Conservation (phyloP, 1,139 yeast species). For the Diutina scorzettiae region DNA sequence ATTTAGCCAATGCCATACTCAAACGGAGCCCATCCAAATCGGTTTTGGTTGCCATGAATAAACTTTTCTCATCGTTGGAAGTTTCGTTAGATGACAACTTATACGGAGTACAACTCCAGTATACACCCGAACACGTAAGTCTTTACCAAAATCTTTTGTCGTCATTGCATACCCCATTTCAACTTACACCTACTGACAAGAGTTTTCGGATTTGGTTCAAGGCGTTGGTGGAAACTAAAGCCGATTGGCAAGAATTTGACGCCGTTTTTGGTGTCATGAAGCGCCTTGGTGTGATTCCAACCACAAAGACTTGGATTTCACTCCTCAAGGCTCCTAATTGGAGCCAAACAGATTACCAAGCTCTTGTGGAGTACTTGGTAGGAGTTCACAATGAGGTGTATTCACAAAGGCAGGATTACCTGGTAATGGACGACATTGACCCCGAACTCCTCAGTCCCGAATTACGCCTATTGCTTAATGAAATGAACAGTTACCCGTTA, state of each 20-base stretch:
- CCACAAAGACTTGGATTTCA: not conserved
- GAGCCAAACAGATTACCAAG: not conserved
- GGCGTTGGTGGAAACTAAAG: not conserved
- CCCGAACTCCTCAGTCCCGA: constrained; percentile 12
- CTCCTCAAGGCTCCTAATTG: not conserved
- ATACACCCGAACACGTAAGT: not conserved
- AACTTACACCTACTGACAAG: not conserved
- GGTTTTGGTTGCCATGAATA: not conserved
- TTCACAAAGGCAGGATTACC: not conserved
- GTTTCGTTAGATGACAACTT: not conserved
- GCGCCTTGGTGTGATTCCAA: not conserved
- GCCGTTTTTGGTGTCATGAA: not conserved
- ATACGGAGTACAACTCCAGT: constrained; percentile 1
- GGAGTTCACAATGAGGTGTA: not conserved
- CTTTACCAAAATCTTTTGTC: not conserved
- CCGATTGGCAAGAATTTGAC: not conserved
- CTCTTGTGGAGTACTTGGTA: not conserved
- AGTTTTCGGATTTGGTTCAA: not conserved
- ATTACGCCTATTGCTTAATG: constrained; percentile 23
- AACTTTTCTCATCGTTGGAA: not conserved
- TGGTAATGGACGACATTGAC: not conserved
- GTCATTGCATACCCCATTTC: not conserved
- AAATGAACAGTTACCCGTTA: constrained; percentile 22
- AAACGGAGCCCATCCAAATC: not conserved
- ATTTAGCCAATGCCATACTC: not conserved